phyloP scores from a whole-genome alignment of 768 basidiomycete genomes.

The Lenzites betulinus region DNA sequence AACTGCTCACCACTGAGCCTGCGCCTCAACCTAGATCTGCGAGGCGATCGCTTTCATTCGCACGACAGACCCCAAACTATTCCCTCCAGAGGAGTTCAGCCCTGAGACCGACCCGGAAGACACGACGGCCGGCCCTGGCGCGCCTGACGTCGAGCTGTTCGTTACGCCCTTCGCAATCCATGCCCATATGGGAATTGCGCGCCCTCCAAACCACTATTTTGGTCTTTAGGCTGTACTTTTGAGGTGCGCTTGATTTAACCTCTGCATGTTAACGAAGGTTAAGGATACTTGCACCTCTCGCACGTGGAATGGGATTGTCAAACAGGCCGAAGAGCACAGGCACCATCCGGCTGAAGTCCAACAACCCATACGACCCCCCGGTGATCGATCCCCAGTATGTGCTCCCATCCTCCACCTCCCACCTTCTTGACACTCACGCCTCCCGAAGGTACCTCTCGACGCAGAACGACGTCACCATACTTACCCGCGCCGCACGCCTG shows the following conservation, averaged over 20 bases:
- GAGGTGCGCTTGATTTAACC: too few relatives aligned
- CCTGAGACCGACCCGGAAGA: constrained; percentile 27
- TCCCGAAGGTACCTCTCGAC: constrained; percentile 44
- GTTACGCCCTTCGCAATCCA: constrained; percentile 29
- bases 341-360: constrained; percentile 41
- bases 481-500: constrained; percentile 44
- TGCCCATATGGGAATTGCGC: constrained; percentile 13
- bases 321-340: constrained; percentile 48
- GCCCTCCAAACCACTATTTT: constrained; percentile 24
- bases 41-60: constrained; percentile 59
- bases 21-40: constrained; percentile 31
- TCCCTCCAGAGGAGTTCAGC: constrained; percentile 34
- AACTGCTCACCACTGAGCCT: too few relatives aligned
- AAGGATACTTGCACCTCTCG: too few relatives aligned
- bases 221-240: constrained; percentile 32
- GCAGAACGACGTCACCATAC: constrained; percentile 40
- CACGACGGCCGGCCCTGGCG: constrained; percentile 33
- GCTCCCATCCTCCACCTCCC: constrained; percentile 9
- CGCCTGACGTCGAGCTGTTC: constrained; percentile 41
- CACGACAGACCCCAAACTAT: constrained; percentile 47
- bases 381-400: constrained; percentile 47
- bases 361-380: constrained; percentile 43
- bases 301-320: background rate
- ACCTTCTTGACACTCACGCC: background rate
- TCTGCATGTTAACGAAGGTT: too few relatives aligned